Evolutionary conservation across 768 basidiomycete genomes (phyloP).

Genomic region (Tulasnella sp.): DNA sequence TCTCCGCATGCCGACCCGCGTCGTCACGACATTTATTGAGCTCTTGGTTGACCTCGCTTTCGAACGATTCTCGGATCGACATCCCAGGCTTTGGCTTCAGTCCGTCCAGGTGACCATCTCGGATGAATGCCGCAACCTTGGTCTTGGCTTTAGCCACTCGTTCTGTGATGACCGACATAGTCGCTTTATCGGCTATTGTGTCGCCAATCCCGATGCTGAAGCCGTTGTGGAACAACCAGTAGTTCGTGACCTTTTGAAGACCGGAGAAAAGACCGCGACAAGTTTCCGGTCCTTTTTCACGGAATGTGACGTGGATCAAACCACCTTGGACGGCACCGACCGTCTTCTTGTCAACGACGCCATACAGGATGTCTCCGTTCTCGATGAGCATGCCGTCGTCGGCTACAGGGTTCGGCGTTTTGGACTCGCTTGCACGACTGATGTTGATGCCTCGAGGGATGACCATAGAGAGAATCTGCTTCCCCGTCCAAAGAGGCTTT

Average conservation of each 20-base stretch:
- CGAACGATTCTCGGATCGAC: slow-evolving; percentile 98
- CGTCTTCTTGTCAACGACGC: slow-evolving; percentile 98
- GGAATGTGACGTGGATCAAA: slow-evolving; percentile 91
- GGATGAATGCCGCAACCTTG: slow-evolving; percentile 67
- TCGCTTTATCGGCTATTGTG: slow-evolving; percentile 83
- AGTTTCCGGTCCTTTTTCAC: slow-evolving; percentile 91
- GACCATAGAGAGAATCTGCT: slow-evolving; percentile 85
- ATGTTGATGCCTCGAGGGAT: slow-evolving; percentile 96
- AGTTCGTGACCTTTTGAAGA: slow-evolving; percentile 92
- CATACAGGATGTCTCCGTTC: slow-evolving; percentile 91
- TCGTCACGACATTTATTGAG: slow-evolving; percentile 92
- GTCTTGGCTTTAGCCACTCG: slow-evolving; percentile 73
- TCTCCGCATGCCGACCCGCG: slow-evolving; percentile 94
- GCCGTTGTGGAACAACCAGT: slow-evolving; percentile 97
- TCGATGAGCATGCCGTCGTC: slow-evolving; percentile 96
- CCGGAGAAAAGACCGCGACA: slow-evolving; percentile 87
- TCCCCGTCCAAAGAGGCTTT: slow-evolving; percentile 95
- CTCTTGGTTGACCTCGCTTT: slow-evolving; percentile 80
- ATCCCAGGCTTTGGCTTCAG: slow-evolving; percentile 91
- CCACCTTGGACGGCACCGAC: slow-evolving; percentile 93
- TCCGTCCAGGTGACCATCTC: slow-evolving; percentile 72
- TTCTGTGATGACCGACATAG: slow-evolving; percentile 77
- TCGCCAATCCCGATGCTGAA: slow-evolving; percentile 99
- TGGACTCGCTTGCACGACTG: slow-evolving; percentile 64
- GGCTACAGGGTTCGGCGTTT: slow-evolving; percentile 66